Base-by-base conservation (phyloP, 495 filamentous ascomycete species). In the Penicillium dipodomyicola region DNA sequence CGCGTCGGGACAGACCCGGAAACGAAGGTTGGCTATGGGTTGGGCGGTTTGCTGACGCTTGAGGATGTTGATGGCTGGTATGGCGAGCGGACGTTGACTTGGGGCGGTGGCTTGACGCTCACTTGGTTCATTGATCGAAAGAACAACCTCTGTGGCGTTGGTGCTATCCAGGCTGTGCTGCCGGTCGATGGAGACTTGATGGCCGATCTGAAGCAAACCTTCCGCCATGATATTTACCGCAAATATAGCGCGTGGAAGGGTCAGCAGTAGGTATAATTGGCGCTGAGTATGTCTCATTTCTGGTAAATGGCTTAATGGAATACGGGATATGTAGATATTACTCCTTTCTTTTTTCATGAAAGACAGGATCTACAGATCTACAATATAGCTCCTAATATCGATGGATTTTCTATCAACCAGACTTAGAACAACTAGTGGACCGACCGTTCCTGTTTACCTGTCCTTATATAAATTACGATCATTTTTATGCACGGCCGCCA, bases 71-170 rank as follows among this genome's bases (percentile, higher is more conserved):
- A 75, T 47, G 72, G 71, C 11, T 73, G 72, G 71, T 71, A 72
- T 47, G 67, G 68, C 15, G 81, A 25, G 74, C 78, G 49, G 1
- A 73, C 68, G 7, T 46, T 76, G 56, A 65, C 64, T 14, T 74
- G 73, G 72, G 70, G 72, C 17, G 76, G 74, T 25, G 72, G 64
- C 17, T 48, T 61, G 47, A 76, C 73, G 2, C 61, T 76, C 23
- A 44, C 72, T 29, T 74, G 69, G 69, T 80, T 80, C 42, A 67
- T 79, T 56, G 77, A 80, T 60, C 74, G 72, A 22, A 72, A 72
- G 65, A 79, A 77, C 54, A 70, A 57, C 4, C 61, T 80, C 14
- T 79, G 77, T 54, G 75, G 69, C 19, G 42, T 78, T 14, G 72
- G 65, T 11, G 77, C 76, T 19, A 22, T 75, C 12, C 72, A 77